phyloP scores from a whole-genome alignment of 805 yeast genomes.

The Nakazawaea ambrosiae region DNA sequence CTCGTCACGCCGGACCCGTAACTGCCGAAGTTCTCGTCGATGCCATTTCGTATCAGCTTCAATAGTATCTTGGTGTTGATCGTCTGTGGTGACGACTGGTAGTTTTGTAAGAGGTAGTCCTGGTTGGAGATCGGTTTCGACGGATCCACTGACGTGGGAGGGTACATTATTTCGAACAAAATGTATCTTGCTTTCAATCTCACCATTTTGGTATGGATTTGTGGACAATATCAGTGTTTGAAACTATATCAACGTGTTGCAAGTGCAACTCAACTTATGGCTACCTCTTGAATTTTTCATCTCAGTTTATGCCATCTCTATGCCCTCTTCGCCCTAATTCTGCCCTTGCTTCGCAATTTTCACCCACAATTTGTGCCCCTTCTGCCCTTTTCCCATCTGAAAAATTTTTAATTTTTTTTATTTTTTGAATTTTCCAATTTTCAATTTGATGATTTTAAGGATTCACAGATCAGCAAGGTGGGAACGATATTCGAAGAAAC shows the following conservation, averaged over 20 bases:
- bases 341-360: too few species aligned
- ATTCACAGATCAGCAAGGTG: too few species aligned
- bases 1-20: conserved; percentile 62
- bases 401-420: background rate
- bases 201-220: conserved; percentile 79
- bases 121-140: too few species aligned
- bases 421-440: background rate
- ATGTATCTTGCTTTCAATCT: conserved; percentile 81
- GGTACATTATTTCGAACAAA: conserved; percentile 71
- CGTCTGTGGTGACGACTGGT: conserved; percentile 40
- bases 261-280: too few species aligned
- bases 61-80: conserved; percentile 45
- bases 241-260: too few species aligned
- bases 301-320: too few species aligned
- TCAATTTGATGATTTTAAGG: background rate
- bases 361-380: too few species aligned
- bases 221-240: too few species aligned
- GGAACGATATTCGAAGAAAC: too few species aligned
- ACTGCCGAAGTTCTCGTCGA: conserved; percentile 72
- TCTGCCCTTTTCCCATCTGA: too few species aligned
- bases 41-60: conserved; percentile 44
- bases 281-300: too few species aligned
- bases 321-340: too few species aligned
- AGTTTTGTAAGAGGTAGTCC: conserved; percentile 38
- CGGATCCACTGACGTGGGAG: conserved; percentile 23